Conservation (phyloP, 306 rosid species). For the Chamaecrista fasciculata region DNA sequence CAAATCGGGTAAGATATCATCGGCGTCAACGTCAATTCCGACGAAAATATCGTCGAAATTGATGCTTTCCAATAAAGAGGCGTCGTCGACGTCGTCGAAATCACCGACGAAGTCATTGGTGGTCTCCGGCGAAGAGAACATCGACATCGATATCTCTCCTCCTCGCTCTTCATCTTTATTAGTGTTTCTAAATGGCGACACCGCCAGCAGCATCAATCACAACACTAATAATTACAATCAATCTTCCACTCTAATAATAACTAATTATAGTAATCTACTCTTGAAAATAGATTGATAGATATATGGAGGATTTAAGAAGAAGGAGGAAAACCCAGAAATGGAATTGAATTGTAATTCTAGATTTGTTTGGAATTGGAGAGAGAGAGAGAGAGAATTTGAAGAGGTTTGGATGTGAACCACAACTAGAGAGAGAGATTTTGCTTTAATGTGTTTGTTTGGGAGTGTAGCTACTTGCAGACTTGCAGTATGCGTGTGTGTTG, state of each 20-base stretch:
- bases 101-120: slow-evolving; percentile 24
- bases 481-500: slow-evolving; percentile 22
- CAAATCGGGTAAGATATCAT: slow-evolving; percentile 74
- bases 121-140: slow-evolving; percentile 41
- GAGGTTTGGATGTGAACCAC: slow-evolving; percentile 57
- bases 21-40: slow-evolving; percentile 50
- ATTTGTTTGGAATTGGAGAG: slow-evolving; percentile 32
- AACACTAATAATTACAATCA: slow-evolving; percentile 9
- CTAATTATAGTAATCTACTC: no score
- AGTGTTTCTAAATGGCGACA: slow-evolving; percentile 60
- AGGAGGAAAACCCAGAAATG: not conserved
- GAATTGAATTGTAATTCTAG: slow-evolving; percentile 21
- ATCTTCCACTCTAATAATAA: not conserved
- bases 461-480: slow-evolving; percentile 43
- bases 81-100: slow-evolving; percentile 61
- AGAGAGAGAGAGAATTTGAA: slow-evolving; percentile 9
- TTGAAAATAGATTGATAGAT: no score
- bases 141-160: slow-evolving; percentile 62
- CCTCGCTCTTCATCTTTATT: slow-evolving; percentile 53
- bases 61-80: slow-evolving; percentile 63
- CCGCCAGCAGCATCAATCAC: slow-evolving; percentile 81
- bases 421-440: slow-evolving; percentile 43
- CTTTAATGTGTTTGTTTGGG: slow-evolving; percentile 49
- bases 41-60: slow-evolving; percentile 73
- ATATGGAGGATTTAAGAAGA: no score